phyloP scores from a whole-genome alignment of 2,329 filamentous ascomycete species.

The Pseudomassariella vexata region DNA sequence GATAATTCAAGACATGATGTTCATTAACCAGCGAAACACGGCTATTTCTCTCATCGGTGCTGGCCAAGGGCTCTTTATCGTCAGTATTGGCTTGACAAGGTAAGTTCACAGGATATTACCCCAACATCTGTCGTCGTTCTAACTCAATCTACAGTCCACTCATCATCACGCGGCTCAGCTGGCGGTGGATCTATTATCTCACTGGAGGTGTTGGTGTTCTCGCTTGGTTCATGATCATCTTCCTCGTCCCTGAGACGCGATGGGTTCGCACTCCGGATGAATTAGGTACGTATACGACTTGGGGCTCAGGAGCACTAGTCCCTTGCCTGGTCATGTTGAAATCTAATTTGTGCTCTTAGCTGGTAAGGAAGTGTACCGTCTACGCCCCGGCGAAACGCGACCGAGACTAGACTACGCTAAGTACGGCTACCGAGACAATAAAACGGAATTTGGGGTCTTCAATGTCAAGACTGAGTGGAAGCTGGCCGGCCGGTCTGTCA shows the following conservation, averaged over 20 bases:
- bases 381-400: constrained; percentile 19
- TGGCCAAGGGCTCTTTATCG: constrained; percentile 23
- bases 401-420: constrained; percentile 20
- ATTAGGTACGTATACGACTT: too few relatives aligned
- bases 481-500: constrained; percentile 15
- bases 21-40: constrained; percentile 30
- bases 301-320: too few relatives aligned
- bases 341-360: too few relatives aligned
- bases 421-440: constrained; percentile 19
- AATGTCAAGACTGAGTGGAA: constrained; percentile 21
- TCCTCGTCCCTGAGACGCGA: constrained; percentile 28
- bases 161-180: constrained; percentile 23
- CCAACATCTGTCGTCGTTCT: too few relatives aligned
- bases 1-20: constrained; percentile 32
- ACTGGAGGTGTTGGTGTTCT: constrained; percentile 23
- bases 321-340: too few relatives aligned
- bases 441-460: constrained; percentile 27
- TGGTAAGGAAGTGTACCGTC: constrained; percentile 16
- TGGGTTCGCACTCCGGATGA: constrained; percentile 23
- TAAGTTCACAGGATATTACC: too few relatives aligned
- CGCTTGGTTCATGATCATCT: constrained; percentile 26
- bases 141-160: constrained; percentile 21
- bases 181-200: constrained; percentile 30
- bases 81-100: constrained; percentile 22
- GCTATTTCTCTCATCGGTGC: constrained; percentile 25